These are phyloP conservation scores for Cyberlindnera mycetangii DNA, from an alignment of 805 yeast species.

Conservation along the genomic window DNA sequence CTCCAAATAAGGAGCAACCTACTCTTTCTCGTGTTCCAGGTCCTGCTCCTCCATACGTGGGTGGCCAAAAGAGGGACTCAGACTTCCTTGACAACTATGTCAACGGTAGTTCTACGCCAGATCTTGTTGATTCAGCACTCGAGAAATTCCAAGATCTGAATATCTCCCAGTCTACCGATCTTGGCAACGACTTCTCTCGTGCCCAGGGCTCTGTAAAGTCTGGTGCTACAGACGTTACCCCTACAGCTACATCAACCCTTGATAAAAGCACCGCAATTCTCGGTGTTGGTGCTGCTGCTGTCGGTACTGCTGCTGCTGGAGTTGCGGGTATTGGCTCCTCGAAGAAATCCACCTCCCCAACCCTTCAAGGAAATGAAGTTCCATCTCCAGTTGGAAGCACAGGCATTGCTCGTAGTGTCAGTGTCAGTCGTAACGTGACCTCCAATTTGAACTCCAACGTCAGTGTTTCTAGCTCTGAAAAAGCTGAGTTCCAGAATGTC, in stretches of 20 bases:
- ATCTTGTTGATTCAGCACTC: conserved; percentile 7
- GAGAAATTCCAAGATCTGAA: neutral
- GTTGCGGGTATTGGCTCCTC: neutral
- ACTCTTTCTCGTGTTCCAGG: neutral
- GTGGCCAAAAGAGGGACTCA: conserved; percentile 21
- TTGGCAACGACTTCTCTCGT: neutral
- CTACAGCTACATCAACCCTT: neutral
- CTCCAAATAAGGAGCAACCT: conserved; percentile 6
- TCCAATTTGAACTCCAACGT: neutral
- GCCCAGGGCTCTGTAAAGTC: neutral
- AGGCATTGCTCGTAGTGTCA: conserved; percentile 12
- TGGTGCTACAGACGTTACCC: neutral
- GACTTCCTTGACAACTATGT: conserved; percentile 31
- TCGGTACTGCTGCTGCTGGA: conserved; percentile 10
- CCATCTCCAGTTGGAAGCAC: conserved; percentile 4
- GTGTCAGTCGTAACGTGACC: conserved; percentile 2
- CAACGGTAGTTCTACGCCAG: conserved; percentile 17
- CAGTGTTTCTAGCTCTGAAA: conserved; percentile 15
- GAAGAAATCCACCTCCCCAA: neutral
- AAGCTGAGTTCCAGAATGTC: conserved; percentile 27
- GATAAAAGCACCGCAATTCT: conserved; percentile 11
- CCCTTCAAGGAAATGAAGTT: neutral
- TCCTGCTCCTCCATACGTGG: conserved; percentile 1
- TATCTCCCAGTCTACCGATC: neutral
- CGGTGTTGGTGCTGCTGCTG: conserved; percentile 13